phyloP scores from a whole-genome alignment of 306 rosid genomes.

The Pyrus bretschneideri region DNA sequence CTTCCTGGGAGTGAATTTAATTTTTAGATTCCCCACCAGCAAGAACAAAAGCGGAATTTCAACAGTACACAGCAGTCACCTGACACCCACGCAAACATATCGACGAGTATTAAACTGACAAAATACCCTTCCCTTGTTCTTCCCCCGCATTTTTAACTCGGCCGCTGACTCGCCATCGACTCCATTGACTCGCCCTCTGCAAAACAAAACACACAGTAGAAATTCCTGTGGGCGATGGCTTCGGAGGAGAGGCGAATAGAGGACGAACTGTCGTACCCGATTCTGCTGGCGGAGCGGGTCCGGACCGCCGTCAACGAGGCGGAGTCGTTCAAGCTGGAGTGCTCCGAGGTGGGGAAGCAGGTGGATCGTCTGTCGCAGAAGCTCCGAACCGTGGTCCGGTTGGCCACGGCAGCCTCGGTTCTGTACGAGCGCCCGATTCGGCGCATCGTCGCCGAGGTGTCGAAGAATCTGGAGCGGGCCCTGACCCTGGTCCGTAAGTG shows the following conservation, averaged over 20 bases:
- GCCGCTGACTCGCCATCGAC: slow-evolving; percentile 25
- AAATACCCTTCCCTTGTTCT: background rate
- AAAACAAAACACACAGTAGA: background rate
- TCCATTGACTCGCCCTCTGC: slow-evolving; percentile 13
- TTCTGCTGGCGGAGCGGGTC: slow-evolving; percentile 57
- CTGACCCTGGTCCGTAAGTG: slow-evolving; percentile 54
- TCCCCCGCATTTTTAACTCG: slow-evolving; percentile 11
- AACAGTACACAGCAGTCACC: too few relatives aligned
- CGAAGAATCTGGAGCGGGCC: slow-evolving; percentile 59
- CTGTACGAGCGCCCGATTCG: slow-evolving; percentile 68
- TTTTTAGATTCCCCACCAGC: background rate
- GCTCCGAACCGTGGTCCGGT: slow-evolving; percentile 60
- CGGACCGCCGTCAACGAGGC: slow-evolving; percentile 50
- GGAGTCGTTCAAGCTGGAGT: slow-evolving; percentile 49
- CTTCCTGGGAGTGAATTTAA: background rate
- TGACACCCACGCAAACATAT: background rate
- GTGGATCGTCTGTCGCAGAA: slow-evolving; percentile 57
- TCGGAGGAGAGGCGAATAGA: slow-evolving; percentile 49
- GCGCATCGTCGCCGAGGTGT: slow-evolving; percentile 44
- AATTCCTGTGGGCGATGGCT: slow-evolving; percentile 32
- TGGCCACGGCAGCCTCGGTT: slow-evolving; percentile 33
- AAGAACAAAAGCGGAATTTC: background rate
- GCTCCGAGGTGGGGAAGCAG: slow-evolving; percentile 53
- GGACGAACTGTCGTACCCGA: slow-evolving; percentile 58
- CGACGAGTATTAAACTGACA: background rate